These are phyloP conservation scores for Blumeriella jaapii DNA, from an alignment of 2,329 filamentous ascomycete species.

Conservation along the genomic window DNA sequence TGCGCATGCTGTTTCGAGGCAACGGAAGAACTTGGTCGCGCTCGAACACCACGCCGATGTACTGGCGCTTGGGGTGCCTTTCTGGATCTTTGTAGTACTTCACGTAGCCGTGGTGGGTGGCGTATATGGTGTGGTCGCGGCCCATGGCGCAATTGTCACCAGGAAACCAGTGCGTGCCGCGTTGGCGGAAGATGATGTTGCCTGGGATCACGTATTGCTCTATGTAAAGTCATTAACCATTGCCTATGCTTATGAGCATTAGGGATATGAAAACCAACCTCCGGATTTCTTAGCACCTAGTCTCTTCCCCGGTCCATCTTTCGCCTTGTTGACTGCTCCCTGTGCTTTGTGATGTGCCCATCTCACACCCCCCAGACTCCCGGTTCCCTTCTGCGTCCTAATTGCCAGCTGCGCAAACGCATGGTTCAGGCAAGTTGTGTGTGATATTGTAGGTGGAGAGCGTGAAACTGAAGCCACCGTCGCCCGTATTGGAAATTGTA, in stretches of 20 bases:
- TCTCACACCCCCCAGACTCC: constrained; percentile 13
- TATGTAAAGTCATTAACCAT: constrained; percentile 27
- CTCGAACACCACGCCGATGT: constrained; percentile 86
- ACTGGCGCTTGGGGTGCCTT: constrained; percentile 75
- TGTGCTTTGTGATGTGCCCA: constrained; percentile 41
- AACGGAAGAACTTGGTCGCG: constrained; percentile 71
- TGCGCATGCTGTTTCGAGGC: constrained; percentile 59
- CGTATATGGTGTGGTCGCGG: constrained; percentile 91
- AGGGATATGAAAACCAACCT: constrained; percentile 39
- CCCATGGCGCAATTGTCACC: constrained; percentile 95
- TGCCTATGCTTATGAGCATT: not conserved
- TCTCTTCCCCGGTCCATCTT: constrained; percentile 69
- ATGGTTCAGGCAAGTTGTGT: constrained; percentile 21
- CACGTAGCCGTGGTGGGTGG: constrained; percentile 77
- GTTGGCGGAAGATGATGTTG: constrained; percentile 96
- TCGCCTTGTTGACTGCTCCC: constrained; percentile 59
- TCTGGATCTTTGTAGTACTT: constrained; percentile 90
- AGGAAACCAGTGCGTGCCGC: constrained; percentile 86
- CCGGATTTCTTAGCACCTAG: constrained; percentile 88
- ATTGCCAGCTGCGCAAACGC: constrained; percentile 22
- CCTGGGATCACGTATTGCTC: constrained; percentile 89
- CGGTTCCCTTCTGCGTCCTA: constrained; percentile 2
- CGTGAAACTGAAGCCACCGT: constrained; percentile 26
- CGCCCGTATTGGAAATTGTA: constrained; percentile 33
- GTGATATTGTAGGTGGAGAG: constrained; percentile 7